Conservation (phyloP, 2,329 filamentous ascomycete genomes). For the Scytalidium lignicola region DNA sequence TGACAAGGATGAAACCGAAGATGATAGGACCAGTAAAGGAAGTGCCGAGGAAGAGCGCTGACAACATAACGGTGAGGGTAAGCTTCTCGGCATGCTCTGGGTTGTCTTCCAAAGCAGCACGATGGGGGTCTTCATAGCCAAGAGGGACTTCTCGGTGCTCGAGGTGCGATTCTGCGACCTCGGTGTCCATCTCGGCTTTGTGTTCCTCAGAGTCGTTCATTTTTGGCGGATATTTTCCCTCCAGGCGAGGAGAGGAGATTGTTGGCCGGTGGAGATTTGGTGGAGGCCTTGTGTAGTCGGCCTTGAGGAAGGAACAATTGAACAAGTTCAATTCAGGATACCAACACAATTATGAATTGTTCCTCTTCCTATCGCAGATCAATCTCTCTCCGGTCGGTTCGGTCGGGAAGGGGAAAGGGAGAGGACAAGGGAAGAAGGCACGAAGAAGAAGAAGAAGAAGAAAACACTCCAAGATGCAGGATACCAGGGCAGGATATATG, state of each 20-base stretch:
- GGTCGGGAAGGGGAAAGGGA: too few species aligned
- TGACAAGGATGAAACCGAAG: constrained; percentile 20
- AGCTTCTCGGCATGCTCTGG: constrained; percentile 13
- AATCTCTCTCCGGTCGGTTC: too few species aligned
- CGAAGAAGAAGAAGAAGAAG: too few species aligned
- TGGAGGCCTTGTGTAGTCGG: neutral
- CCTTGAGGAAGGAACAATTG: too few species aligned
- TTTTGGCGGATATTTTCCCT: neutral
- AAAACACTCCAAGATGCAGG: too few species aligned
- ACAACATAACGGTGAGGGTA: constrained; percentile 8
- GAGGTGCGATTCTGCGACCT: constrained; percentile 2
- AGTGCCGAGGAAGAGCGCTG: constrained; percentile 13
- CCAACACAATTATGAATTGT: too few species aligned
- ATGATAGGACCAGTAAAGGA: constrained; percentile 15
- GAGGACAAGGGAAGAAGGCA: too few species aligned
- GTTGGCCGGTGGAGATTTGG: neutral
- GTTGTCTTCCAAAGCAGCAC: constrained; percentile 12
- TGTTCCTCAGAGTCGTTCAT: constrained; percentile 6
- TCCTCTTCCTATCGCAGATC: too few species aligned
- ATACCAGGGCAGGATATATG: too few species aligned
- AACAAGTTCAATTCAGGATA: too few species aligned
- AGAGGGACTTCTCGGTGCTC: constrained; percentile 8
- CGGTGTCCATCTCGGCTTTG: constrained; percentile 2
- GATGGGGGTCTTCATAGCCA: constrained; percentile 11
- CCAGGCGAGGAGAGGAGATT: neutral